Percentiles rank a stretch among this genome's conserved stretches.
These are phyloP conservation scores for Isabelozyma heimii DNA, from an alignment of 805 yeast species.

Conservation along the genomic window DNA sequence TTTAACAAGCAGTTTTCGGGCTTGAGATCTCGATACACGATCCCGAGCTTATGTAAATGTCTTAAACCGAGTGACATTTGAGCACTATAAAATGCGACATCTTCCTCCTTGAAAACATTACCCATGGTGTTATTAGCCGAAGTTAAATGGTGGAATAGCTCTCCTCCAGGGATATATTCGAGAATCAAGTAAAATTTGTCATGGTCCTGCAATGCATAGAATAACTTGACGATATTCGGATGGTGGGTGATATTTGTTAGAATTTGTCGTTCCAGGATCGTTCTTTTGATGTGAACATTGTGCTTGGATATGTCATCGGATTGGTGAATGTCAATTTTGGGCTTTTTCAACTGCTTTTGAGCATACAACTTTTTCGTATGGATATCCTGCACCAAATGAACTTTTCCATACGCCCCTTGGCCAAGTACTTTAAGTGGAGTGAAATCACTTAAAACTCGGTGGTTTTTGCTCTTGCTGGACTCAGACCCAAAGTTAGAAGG, in stretches of 20 bases:
- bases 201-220: conserved; percentile 79
- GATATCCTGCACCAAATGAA: conserved; percentile 67
- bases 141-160: conserved; percentile 64
- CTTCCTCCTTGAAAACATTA: conserved; percentile 47
- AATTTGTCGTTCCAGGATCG: conserved; percentile 76
- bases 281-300: conserved; percentile 54
- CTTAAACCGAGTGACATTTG: conserved; percentile 75
- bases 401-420: conserved; percentile 87
- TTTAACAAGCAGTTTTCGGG: conserved; percentile 87
- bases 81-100: conserved; percentile 46
- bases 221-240: conserved; percentile 78
- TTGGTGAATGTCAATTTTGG: conserved; percentile 60
- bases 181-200: conserved; percentile 70
- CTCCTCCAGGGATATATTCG: conserved; percentile 90
- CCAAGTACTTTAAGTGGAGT: conserved; percentile 77
- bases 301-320: conserved; percentile 6
- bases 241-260: conserved; percentile 63
- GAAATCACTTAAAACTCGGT: conserved; percentile 48
- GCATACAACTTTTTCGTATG: conserved; percentile 69
- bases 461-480: neutral
- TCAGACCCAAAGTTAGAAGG: conserved; percentile 7
- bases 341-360: conserved; percentile 81
- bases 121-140: conserved; percentile 36
- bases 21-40: conserved; percentile 83
- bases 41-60: conserved; percentile 76